These are phyloP conservation scores for Rugosomyces carneus DNA, from an alignment of 1,284 basidiomycete genomes.

Conservation along the genomic window DNA sequence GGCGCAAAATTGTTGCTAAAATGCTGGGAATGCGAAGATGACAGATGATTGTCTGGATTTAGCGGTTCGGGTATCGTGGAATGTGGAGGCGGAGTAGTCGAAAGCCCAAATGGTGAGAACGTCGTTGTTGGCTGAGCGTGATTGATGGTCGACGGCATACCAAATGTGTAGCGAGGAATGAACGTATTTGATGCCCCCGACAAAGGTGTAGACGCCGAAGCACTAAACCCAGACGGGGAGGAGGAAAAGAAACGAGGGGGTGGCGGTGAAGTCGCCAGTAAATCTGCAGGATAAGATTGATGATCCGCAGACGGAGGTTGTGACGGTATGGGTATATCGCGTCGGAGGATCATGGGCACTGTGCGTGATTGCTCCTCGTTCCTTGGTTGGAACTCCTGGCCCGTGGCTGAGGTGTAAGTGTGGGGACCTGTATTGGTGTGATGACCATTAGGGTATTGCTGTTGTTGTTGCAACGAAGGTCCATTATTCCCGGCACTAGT, in stretches of 20 bases:
- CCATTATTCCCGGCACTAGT: constrained; percentile 49
- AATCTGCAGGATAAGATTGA: constrained; percentile 29
- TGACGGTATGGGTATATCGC: constrained; percentile 29
- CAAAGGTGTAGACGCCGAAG: constrained; percentile 24
- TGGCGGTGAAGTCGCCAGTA: constrained; percentile 54
- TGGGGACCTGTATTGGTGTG: constrained; percentile 20
- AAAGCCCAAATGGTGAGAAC: constrained; percentile 63
- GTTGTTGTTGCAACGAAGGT: constrained; percentile 48
- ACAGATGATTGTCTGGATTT: constrained; percentile 31
- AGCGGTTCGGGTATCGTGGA: constrained; percentile 55
- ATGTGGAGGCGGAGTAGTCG: constrained; percentile 33
- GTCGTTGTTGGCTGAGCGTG: constrained; percentile 24
- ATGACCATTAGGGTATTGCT: constrained; percentile 28
- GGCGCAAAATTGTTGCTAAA: constrained; percentile 42
- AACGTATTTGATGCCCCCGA: constrained; percentile 18
- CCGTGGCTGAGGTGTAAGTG: constrained; percentile 17
- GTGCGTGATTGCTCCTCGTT: constrained; percentile 20
- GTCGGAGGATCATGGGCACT: constrained; percentile 29
- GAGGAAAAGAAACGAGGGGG: constrained; percentile 57
- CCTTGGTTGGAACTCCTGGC: constrained; percentile 34
- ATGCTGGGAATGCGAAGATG: constrained; percentile 38
- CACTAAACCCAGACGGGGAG: constrained; percentile 34
- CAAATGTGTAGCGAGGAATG: constrained; percentile 27
- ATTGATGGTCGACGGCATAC: constrained; percentile 22
- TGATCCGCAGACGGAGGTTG: constrained; percentile 36